Conservation (phyloP, 1,139 yeast species). For the Casaregolazyma suthepensis region DNA sequence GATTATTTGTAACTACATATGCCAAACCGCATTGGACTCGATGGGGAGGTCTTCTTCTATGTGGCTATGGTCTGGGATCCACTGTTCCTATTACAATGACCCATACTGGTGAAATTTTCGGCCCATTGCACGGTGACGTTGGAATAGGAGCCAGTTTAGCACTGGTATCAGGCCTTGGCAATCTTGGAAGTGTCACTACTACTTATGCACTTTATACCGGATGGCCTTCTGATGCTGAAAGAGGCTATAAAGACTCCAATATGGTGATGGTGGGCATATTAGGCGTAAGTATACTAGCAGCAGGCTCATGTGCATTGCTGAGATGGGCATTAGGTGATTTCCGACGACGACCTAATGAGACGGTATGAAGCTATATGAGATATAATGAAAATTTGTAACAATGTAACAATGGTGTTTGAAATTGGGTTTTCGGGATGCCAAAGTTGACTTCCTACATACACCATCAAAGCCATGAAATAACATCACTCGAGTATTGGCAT, state of each 20-base stretch:
- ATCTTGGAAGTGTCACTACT: slow-evolving; percentile 77
- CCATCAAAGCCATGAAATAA: background rate
- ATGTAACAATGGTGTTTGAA: background rate
- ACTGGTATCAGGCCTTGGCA: slow-evolving; percentile 77
- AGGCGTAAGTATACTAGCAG: slow-evolving; percentile 59
- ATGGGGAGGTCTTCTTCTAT: slow-evolving; percentile 72
- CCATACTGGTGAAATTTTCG: slow-evolving; percentile 75
- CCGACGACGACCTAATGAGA: slow-evolving; percentile 6
- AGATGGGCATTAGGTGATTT: slow-evolving; percentile 27
- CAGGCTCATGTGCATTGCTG: slow-evolving; percentile 29
- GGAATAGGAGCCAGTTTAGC: slow-evolving; percentile 84
- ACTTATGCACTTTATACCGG: slow-evolving; percentile 82
- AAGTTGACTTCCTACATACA: background rate
- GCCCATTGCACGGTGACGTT: slow-evolving; percentile 67
- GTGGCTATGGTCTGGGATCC: slow-evolving; percentile 85
- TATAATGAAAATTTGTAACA: background rate
- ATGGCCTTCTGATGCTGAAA: slow-evolving; percentile 70
- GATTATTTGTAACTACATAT: slow-evolving; percentile 69
- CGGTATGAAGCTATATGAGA: background rate
- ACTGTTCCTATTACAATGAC: slow-evolving; percentile 89
- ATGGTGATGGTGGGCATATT: slow-evolving; percentile 78
- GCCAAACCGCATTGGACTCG: slow-evolving; percentile 70
- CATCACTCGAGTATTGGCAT: background rate
- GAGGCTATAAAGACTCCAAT: slow-evolving; percentile 63
- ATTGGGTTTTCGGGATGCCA: background rate